These are phyloP conservation scores for Scutellaria galericulata DNA, from an alignment of 257 asterid species.

Conservation along the genomic window DNA sequence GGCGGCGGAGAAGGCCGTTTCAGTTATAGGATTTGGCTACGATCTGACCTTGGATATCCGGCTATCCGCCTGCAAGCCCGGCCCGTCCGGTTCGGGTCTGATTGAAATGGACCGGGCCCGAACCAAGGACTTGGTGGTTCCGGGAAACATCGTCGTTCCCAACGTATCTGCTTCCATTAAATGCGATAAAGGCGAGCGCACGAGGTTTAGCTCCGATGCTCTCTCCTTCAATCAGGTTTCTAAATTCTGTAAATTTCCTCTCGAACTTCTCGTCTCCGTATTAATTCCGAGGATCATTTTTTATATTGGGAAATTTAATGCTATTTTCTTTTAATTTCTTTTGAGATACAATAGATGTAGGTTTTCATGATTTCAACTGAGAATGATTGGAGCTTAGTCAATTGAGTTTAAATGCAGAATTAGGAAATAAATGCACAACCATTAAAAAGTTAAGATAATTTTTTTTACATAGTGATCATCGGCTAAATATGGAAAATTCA, in stretches of 20 bases:
- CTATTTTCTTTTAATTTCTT: not conserved
- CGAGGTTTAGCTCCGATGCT: slow-evolving; percentile 87
- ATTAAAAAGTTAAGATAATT: not conserved
- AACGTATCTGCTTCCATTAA: slow-evolving; percentile 68
- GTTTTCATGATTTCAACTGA: not conserved
- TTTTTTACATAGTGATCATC: slow-evolving; percentile 19
- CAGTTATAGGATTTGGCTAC: slow-evolving; percentile 86
- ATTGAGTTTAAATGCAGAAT: not conserved
- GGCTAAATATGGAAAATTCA: slow-evolving; percentile 10
- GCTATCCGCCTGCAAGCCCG: slow-evolving; percentile 76
- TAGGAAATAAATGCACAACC: slow-evolving; percentile 13
- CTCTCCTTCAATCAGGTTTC: slow-evolving; percentile 79
- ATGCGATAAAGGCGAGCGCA: slow-evolving; percentile 98
- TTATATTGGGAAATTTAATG: not conserved
- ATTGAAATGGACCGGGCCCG: slow-evolving; percentile 63
- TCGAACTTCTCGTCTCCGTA: not conserved
- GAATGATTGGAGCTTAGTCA: slow-evolving; percentile 14
- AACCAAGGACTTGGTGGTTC: slow-evolving; percentile 66
- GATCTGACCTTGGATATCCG: slow-evolving; percentile 80
- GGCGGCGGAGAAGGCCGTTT: slow-evolving; percentile 93
- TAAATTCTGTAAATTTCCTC: not conserved
- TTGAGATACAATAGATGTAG: not conserved
- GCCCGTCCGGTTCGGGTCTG: slow-evolving; percentile 66
- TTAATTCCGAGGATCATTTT: not conserved
- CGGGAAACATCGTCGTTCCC: slow-evolving; percentile 76